Evolutionary conservation across 2,329 filamentous ascomycete species (phyloP), one percentile per base, ranked within the genome.

Genomic region (Botrytis paeoniae): DNA sequence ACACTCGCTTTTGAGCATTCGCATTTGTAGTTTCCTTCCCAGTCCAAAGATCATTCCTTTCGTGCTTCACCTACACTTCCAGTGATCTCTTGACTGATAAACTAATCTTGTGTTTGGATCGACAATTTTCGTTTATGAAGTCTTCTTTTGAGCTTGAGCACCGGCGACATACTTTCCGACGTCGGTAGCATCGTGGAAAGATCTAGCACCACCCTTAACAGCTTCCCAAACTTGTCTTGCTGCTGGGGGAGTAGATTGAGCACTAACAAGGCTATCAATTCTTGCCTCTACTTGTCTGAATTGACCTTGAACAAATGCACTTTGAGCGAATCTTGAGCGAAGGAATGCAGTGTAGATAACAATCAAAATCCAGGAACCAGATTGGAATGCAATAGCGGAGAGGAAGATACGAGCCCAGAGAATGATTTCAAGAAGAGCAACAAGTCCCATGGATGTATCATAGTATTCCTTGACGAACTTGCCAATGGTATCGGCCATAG

Each of bases 381-480:
- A 93, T 85, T 91, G 90, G 89, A 98, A 98, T 78, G 97, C 86
- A 76, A 98, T 84, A 75, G 94, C 93, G 45, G 93, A 92, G 71
- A 94, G 84, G 66, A 97, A 81, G 72, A 99, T 85, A 80, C 96
- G 94, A 83, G 92, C 85, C 91, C 95, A 97, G 74, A 98, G 89
- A 59, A 89, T 84, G 78, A 98, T 93, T 85, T 99, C 96, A 74
- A 99, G 92, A 64, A 87, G 86, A 54, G 95, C 92, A 45, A 99
- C 96, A 75, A 98, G 86, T 73, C 92, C 93, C 96, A 99, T 99
- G 83, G 94, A 97, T 75, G 89, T 85, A 82, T 99, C 96, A 82
- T 99, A 99, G 89, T 98, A 98, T 82, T 94, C 90, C 90, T 98
- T 98, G 83, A 99, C 94, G 80, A 99, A 99, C 80, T 88, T 88